Conservation (phyloP, 164 flowering plant species). For the Vitis rotundifolia region DNA sequence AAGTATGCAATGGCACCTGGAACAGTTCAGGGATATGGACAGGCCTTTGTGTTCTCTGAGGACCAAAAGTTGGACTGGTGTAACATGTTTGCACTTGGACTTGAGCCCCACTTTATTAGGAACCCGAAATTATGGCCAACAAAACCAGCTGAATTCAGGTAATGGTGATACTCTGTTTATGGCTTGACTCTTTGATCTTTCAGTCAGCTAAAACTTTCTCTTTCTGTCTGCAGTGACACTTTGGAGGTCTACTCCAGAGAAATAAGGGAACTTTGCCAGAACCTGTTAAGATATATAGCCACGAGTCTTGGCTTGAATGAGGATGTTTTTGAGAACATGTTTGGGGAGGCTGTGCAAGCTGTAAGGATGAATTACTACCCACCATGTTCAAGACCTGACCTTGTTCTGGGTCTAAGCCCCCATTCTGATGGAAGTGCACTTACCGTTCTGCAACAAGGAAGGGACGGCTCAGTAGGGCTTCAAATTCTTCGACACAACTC, state of each 20-base stretch:
- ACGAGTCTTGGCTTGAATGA: constrained; percentile 48
- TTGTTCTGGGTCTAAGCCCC: constrained; percentile 84
- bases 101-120: constrained; percentile 47
- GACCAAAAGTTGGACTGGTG: constrained; percentile 95
- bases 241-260: constrained; percentile 62
- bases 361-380: constrained; percentile 96
- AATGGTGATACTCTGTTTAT: not conserved
- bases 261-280: constrained; percentile 59
- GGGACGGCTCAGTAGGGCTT: constrained; percentile 65
- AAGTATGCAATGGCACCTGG: constrained; percentile 85
- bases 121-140: constrained; percentile 65
- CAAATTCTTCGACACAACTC: constrained; percentile 69
- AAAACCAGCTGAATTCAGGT: constrained; percentile 74
- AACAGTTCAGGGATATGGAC: constrained; percentile 91
- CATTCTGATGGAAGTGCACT: constrained; percentile 97
- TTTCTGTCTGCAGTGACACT: constrained; percentile 50
- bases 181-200: not conserved
- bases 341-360: constrained; percentile 82
- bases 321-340: constrained; percentile 63
- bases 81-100: constrained; percentile 90
- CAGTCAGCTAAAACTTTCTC: not conserved
- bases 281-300: constrained; percentile 61
- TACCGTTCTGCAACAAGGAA: constrained; percentile 79
- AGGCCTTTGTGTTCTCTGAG: constrained; percentile 89
- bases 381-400: constrained; percentile 86